Conservation (phyloP, 306 rosid genomes). For the Pterocarpus santalinus region DNA sequence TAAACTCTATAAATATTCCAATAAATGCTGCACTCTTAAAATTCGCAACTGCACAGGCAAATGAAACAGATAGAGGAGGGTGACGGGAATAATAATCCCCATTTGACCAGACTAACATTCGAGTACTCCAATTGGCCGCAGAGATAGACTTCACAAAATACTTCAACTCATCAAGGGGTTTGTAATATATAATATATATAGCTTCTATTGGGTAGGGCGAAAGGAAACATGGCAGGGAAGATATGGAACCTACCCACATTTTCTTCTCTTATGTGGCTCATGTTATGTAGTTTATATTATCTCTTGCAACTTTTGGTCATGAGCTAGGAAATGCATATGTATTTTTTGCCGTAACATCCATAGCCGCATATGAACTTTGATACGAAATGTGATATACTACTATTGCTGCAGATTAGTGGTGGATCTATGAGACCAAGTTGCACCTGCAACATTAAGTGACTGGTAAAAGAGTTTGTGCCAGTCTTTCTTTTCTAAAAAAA, state of each 20-base stretch:
- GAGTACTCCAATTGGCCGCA: neutral
- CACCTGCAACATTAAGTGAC: conserved; percentile 14
- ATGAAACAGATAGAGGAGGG: neutral
- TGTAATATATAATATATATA: neutral
- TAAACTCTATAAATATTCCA: neutral
- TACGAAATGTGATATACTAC: conserved; percentile 2
- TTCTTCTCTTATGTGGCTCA: neutral
- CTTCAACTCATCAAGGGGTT: neutral
- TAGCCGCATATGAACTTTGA: neutral
- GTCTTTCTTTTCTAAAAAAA: neutral
- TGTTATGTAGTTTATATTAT: conserved; percentile 5
- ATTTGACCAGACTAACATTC: neutral
- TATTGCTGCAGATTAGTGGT: conserved; percentile 4
- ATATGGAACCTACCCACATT: conserved; percentile 7
- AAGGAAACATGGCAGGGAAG: neutral
- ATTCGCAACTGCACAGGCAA: neutral
- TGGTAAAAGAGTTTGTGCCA: conserved; percentile 44
- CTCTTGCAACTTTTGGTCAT: conserved; percentile 1
- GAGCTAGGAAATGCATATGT: neutral
- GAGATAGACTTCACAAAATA: neutral
- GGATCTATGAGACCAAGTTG: conserved; percentile 19
- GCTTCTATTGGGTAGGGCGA: neutral
- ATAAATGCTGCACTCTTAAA: conserved; percentile 31
- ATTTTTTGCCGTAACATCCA: neutral
- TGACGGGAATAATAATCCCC: neutral